phyloP scores from a whole-genome alignment of 371 early-diverging fungal genomes.

The Mucor racemosus region DNA sequence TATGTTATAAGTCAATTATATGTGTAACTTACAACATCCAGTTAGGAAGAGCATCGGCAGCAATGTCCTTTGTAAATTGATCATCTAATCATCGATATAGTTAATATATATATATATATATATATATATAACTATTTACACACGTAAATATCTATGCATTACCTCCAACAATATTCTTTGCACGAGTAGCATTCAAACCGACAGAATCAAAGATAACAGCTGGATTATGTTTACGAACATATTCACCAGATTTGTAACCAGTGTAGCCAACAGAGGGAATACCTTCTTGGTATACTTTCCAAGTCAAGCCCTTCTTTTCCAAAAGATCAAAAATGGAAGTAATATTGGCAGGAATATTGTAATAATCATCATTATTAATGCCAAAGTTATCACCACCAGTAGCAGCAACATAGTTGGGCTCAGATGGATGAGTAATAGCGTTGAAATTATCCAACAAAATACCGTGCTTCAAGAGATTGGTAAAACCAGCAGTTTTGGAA shows the following conservation, averaged over 20 bases:
- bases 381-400: constrained; percentile 30
- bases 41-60: constrained; percentile 29
- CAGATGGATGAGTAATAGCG: constrained; percentile 56
- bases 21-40: constrained; percentile 39
- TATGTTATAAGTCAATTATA: background rate
- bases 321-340: constrained; percentile 59
- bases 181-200: constrained; percentile 37
- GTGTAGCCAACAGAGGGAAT: constrained; percentile 52
- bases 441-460: constrained; percentile 50
- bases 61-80: constrained; percentile 31
- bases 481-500: constrained; percentile 21
- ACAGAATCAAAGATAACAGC: constrained; percentile 57
- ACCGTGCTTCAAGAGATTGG: constrained; percentile 35
- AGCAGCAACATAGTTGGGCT: constrained; percentile 56
- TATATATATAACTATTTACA: no score
- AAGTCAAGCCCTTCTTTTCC: constrained; percentile 59
- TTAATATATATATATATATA: background rate
- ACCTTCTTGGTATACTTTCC: constrained; percentile 66
- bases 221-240: constrained; percentile 58
- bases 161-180: constrained; percentile 48
- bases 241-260: constrained; percentile 29
- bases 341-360: constrained; percentile 31
- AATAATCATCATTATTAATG: constrained; percentile 32
- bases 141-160: background rate
- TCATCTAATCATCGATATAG: constrained; percentile 2